Evolutionary conservation across 768 basidiomycete species (phyloP).

Genomic region (Agaricus subrufescens): DNA sequence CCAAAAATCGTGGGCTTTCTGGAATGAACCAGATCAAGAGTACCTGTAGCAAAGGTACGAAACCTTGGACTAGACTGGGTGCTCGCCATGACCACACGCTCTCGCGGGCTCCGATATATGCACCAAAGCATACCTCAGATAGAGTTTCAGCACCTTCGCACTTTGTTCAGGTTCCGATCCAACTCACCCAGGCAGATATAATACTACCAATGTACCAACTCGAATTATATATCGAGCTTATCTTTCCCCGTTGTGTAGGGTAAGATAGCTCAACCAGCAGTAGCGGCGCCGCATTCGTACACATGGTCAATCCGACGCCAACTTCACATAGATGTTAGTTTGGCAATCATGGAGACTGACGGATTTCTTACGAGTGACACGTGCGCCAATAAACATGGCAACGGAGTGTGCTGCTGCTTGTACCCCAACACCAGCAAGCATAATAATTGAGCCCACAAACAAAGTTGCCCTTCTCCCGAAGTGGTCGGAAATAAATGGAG

Average conservation of each 20-base stretch:
- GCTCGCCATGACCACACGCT: conserved; percentile 61
- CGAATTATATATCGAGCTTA: conserved; percentile 65
- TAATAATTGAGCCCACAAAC: conserved; percentile 56
- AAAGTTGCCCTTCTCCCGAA: conserved; percentile 58
- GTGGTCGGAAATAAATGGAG: conserved; percentile 55
- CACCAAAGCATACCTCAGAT: conserved; percentile 35
- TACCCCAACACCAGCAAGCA: conserved; percentile 58
- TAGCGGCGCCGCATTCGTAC: conserved; percentile 57
- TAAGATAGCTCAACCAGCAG: conserved; percentile 65
- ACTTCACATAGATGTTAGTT: conserved; percentile 31
- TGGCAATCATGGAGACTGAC: neutral
- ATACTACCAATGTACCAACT: conserved; percentile 76
- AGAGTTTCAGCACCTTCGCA: neutral
- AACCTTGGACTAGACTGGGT: conserved; percentile 59
- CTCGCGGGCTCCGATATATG: conserved; percentile 30
- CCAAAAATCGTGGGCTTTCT: conserved; percentile 64
- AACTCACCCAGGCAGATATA: conserved; percentile 42
- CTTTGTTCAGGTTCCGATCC: neutral
- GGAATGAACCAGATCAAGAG: conserved; percentile 58
- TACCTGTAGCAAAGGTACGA: conserved; percentile 53
- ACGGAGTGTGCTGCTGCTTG: conserved; percentile 46
- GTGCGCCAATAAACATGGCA: conserved; percentile 50
- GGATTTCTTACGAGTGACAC: conserved; percentile 42
- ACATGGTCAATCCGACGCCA: conserved; percentile 59
- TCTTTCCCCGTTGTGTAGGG: conserved; percentile 61